Percentiles rank a stretch among this genome's conserved stretches.
Conservation (phyloP, 352 stramenopile species). For the Globisporangium parvum region DNA sequence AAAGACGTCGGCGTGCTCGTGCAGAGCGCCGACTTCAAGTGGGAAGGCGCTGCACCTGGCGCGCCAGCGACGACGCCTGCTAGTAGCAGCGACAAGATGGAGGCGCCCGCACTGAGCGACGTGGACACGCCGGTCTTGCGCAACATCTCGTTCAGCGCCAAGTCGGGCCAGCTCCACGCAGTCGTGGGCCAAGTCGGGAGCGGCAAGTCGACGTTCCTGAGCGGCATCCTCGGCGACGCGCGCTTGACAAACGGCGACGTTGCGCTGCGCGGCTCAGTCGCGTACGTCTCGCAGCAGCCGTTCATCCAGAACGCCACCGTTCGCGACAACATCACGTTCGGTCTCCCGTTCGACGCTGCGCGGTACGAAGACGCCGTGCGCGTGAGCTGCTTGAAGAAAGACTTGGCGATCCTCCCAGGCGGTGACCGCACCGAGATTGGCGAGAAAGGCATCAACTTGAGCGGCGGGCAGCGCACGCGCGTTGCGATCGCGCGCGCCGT, state of each 20-base stretch:
- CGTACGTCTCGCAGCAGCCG: slow-evolving; percentile 52
- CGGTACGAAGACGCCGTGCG: slow-evolving; percentile 41
- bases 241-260: slow-evolving; percentile 19
- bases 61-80: neutral
- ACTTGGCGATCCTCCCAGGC: slow-evolving; percentile 86
- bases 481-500: slow-evolving; percentile 92
- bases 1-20: slow-evolving; percentile 34
- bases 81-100: slow-evolving; percentile 10
- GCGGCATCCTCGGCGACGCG: slow-evolving; percentile 37
- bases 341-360: slow-evolving; percentile 25
- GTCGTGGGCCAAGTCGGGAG: slow-evolving; percentile 65
- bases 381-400: slow-evolving; percentile 73
- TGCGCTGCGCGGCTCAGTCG: slow-evolving; percentile 31
- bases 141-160: slow-evolving; percentile 66
- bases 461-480: slow-evolving; percentile 92
- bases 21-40: slow-evolving; percentile 51
- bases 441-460: slow-evolving; percentile 97
- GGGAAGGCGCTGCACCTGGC: slow-evolving; percentile 31
- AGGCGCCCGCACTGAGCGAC: neutral
- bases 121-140: slow-evolving; percentile 26
- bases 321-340: slow-evolving; percentile 46
- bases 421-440: slow-evolving; percentile 97
- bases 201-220: slow-evolving; percentile 75
- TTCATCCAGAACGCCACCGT: slow-evolving; percentile 51
- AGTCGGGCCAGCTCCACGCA: slow-evolving; percentile 67